Conservation (phyloP, 306 rosid genomes). For the Myrica gale region DNA sequence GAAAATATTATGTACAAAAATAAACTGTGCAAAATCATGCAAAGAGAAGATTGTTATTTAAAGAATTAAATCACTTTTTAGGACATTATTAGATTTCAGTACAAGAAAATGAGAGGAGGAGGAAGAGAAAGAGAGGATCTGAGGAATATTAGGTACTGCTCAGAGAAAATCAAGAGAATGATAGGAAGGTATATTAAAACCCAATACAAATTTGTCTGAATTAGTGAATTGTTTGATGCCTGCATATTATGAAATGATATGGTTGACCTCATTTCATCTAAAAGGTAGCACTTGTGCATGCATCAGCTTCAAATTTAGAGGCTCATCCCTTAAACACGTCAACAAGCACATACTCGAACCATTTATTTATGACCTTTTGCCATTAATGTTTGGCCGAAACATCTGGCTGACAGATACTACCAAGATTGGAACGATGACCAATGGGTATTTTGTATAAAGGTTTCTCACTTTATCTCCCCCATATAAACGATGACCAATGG, state of each 20-base stretch:
- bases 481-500: too few species aligned
- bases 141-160: background rate
- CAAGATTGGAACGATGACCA: too few species aligned
- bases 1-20: too few species aligned
- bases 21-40: too few species aligned
- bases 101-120: too few species aligned
- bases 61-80: too few species aligned
- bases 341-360: background rate
- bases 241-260: background rate
- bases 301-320: background rate
- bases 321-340: background rate
- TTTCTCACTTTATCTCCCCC: too few species aligned
- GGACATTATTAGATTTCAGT: too few species aligned
- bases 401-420: background rate
- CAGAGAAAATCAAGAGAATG: background rate
- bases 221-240: background rate
- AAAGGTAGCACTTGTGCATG: background rate
- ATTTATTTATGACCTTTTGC: background rate
- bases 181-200: too few species aligned
- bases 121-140: too few species aligned
- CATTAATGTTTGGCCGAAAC: background rate
- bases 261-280: background rate
- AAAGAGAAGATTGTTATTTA: too few species aligned
- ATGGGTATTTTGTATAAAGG: background rate
- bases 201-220: too few species aligned